Base-by-base conservation (phyloP, 805 yeast genomes). In the Metschnikowia rubicola region DNA sequence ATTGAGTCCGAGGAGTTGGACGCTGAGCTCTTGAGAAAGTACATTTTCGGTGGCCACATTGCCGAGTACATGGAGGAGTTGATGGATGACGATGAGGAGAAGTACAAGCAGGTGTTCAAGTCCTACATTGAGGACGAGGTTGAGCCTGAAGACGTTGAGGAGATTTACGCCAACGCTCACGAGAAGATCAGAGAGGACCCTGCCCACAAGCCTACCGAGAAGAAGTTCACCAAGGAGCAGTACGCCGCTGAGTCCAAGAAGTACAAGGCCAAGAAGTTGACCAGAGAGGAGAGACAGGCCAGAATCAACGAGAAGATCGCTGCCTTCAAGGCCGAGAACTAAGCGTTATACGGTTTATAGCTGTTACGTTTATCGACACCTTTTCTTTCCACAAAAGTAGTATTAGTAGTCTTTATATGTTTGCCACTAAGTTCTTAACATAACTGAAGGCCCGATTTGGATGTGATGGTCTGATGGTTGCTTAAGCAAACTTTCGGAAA, bases 61-160 rank as follows among this genome's bases (percentile, higher is more conserved):
- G 85, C 99, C 70, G 98, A 94, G 84, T 94, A 94, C 94, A 94
- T 94, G 97, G 99, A 94, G 84, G 98, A 92, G 83, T 88, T 94
- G 74, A 92, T 94, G 76, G 99, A 94, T 70, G 99, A 92, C 76
- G 99, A 92, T 86, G 99, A 92, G 83, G 99, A 92, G 84, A 92
- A 94, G 81, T 92, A 84, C 96, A 84, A 84, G 77, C 83, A 88
- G 71, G 82, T 92, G 73, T 92, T 92, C 96, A 85, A 87, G 81
- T 83, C 90, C 67, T 94, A 94, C 92, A 75, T 94, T 63, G 96
- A 84, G 64, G 97, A 92, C 68, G 98, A 89, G 75, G 81, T 94
- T 66, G 98, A 94, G 75, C 94, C 98, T 65, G 99, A 94, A 68
- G 88, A 86, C 62, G 71, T 94, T 64, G 99, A 94, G 83, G 99